These are phyloP conservation scores for Ophiostoma australiae DNA, from an alignment of 2,329 filamentous ascomycete genomes.

Conservation along the genomic window DNA sequence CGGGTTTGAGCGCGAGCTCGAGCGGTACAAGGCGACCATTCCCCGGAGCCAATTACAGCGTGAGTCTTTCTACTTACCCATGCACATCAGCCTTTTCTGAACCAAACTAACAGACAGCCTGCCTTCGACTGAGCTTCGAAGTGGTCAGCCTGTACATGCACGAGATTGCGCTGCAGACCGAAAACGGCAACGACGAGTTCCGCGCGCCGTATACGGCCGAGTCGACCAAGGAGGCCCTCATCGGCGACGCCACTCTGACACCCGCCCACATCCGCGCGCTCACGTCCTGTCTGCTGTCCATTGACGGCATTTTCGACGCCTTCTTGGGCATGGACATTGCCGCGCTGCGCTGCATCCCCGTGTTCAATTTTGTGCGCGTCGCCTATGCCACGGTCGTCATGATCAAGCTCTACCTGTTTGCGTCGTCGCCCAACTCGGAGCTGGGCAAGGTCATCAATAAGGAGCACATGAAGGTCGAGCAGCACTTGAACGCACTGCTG, in stretches of 20 bases:
- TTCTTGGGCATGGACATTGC: conserved; percentile 58
- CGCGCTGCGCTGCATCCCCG: conserved; percentile 60
- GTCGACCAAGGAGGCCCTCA: conserved; percentile 41
- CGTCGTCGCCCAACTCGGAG: conserved; percentile 58
- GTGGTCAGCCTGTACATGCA: conserved; percentile 69
- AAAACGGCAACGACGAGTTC: conserved; percentile 51
- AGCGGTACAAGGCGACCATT: conserved; percentile 54
- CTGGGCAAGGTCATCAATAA: conserved; percentile 66
- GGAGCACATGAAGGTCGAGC: conserved; percentile 59
- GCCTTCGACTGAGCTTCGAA: conserved; percentile 59
- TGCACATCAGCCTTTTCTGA: background rate
- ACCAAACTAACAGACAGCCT: conserved; percentile 32
- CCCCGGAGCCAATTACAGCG: conserved; percentile 47
- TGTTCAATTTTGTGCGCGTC: conserved; percentile 66
- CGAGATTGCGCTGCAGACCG: conserved; percentile 65
- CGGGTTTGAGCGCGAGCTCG: conserved; percentile 60
- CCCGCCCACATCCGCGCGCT: conserved; percentile 62
- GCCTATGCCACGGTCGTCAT: conserved; percentile 67
- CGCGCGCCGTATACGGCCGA: conserved; percentile 44
- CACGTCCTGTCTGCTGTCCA: conserved; percentile 60
- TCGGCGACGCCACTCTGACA: conserved; percentile 40
- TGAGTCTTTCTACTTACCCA: no score
- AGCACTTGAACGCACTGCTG: conserved; percentile 66
- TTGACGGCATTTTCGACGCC: conserved; percentile 61
- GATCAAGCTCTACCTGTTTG: conserved; percentile 65